These are phyloP conservation scores for Coniochaeta sp. DNA, from an alignment of 2,329 filamentous ascomycete genomes.

Conservation along the genomic window DNA sequence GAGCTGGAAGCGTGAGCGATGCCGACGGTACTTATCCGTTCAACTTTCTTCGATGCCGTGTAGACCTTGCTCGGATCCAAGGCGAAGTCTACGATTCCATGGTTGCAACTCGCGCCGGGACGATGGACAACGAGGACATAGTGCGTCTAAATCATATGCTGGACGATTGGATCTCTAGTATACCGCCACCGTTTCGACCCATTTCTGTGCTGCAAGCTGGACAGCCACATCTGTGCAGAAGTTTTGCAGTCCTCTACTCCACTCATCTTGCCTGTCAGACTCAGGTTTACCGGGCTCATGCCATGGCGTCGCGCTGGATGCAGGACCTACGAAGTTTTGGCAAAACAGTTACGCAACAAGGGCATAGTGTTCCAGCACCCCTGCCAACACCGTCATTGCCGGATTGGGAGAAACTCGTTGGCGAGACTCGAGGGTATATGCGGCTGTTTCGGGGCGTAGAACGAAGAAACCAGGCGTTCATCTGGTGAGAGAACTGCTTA, in stretches of 20 bases:
- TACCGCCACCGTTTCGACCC: slow-evolving; percentile 13
- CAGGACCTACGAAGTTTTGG: background rate
- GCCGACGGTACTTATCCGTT: slow-evolving; percentile 12
- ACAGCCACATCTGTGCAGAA: slow-evolving; percentile 9
- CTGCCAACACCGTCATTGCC: slow-evolving; percentile 11
- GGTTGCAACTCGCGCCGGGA: slow-evolving; percentile 13
- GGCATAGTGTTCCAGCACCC: background rate
- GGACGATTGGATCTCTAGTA: slow-evolving; percentile 14
- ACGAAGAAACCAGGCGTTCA: slow-evolving; percentile 10
- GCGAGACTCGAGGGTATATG: slow-evolving; percentile 12
- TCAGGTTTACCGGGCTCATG: slow-evolving; percentile 14
- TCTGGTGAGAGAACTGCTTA: slow-evolving; percentile 13
- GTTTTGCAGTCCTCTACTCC: slow-evolving; percentile 13
- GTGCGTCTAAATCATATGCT: slow-evolving; percentile 10
- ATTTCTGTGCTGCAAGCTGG: slow-evolving; percentile 8
- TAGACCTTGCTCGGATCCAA: slow-evolving; percentile 15
- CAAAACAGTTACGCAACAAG: background rate
- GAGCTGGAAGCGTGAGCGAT: slow-evolving; percentile 11
- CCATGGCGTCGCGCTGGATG: background rate
- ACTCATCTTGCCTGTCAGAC: slow-evolving; percentile 15
- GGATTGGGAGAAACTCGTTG: slow-evolving; percentile 14
- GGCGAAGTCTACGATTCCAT: slow-evolving; percentile 16
- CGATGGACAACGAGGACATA: slow-evolving; percentile 10
- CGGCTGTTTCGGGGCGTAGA: slow-evolving; percentile 11
- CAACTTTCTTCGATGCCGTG: slow-evolving; percentile 14